These are phyloP conservation scores for Calonectria leucothoes DNA, from an alignment of 2,329 filamentous ascomycete genomes.

Conservation along the genomic window DNA sequence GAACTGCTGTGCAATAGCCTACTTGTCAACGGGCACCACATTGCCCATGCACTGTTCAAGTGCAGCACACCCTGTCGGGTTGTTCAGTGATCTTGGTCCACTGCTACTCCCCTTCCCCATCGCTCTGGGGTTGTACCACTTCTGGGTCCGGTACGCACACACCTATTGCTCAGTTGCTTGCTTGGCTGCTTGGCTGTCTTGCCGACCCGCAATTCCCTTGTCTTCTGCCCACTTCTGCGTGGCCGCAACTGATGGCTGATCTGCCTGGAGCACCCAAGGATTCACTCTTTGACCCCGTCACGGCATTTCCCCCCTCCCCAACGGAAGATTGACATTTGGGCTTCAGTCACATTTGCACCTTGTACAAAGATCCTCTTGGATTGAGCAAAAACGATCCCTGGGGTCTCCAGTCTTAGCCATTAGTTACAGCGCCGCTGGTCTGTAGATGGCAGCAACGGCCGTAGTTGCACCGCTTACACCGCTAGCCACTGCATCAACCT, in stretches of 20 bases:
- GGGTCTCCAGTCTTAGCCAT: constrained; percentile 19
- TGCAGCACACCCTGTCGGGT: constrained; percentile 1
- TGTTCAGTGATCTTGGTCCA: neutral
- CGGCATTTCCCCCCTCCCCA: constrained; percentile 18
- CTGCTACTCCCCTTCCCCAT: constrained; percentile 18
- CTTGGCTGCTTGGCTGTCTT: constrained; percentile 11
- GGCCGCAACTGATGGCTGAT: constrained; percentile 8
- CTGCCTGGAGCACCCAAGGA: neutral
- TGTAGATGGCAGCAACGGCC: constrained; percentile 30
- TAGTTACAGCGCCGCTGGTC: constrained; percentile 22
- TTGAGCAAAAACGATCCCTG: constrained; percentile 35
- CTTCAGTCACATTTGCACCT: constrained; percentile 62
- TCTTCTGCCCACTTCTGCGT: constrained; percentile 14
- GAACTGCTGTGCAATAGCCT: constrained; percentile 25
- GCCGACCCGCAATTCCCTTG: constrained; percentile 20
- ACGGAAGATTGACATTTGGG: constrained; percentile 42
- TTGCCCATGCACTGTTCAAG: neutral
- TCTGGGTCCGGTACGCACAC: constrained; percentile 27
- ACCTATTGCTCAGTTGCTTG: constrained; percentile 24
- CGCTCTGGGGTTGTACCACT: constrained; percentile 29
- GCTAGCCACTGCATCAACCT: constrained; percentile 32
- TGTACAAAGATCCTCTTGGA: constrained; percentile 58
- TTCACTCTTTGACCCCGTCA: neutral
- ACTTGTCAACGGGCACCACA: constrained; percentile 16
- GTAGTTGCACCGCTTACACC: constrained; percentile 38